A percentile compares a stretch with the other conserved stretches of the same genome.
These are phyloP conservation scores for Ramularia endophylla DNA, from an alignment of 2,329 filamentous ascomycete genomes.

Conservation along the genomic window DNA sequence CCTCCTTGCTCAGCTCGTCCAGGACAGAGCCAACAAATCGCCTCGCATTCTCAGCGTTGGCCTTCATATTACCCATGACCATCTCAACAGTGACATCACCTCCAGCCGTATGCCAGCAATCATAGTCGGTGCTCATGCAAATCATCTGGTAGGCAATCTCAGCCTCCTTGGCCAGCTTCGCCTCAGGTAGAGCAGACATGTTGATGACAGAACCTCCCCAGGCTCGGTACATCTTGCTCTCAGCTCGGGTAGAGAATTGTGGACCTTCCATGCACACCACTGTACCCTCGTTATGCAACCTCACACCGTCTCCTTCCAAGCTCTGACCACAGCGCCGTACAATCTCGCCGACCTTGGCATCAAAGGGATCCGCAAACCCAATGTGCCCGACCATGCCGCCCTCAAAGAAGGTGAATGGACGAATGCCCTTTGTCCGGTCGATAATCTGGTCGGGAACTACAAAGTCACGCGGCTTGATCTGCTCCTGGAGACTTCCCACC, in stretches of 20 bases:
- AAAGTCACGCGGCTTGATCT: conserved; percentile 94
- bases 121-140: conserved; percentile 99
- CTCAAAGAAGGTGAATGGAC: conserved; percentile 95
- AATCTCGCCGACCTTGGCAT: conserved; percentile 67
- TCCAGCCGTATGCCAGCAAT: conserved; percentile 85
- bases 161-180: conserved; percentile 91
- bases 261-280: conserved; percentile 99
- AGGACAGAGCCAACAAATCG: conserved; percentile 79
- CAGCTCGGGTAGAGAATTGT: conserved; percentile 92
- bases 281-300: conserved; percentile 75
- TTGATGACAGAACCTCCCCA: conserved; percentile 97
- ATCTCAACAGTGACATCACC: conserved; percentile 88
- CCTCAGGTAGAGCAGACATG: conserved; percentile 93
- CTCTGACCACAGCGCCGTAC: conserved; percentile 70
- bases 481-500: conserved; percentile 85
- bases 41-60: conserved; percentile 83
- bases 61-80: conserved; percentile 95
- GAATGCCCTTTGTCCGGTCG: conserved; percentile 90
- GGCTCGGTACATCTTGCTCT: conserved; percentile 88
- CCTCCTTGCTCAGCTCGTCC: conserved; percentile 73
- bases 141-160: conserved; percentile 98
- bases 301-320: conserved; percentile 77
- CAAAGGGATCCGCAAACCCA: conserved; percentile 93
- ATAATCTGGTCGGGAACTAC: conserved; percentile 95
- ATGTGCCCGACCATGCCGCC: conserved; percentile 88